These are phyloP conservation scores for Emiliania huxleyi DNA, from an alignment of 78 protist genomes.

Conservation along the genomic window DNA sequence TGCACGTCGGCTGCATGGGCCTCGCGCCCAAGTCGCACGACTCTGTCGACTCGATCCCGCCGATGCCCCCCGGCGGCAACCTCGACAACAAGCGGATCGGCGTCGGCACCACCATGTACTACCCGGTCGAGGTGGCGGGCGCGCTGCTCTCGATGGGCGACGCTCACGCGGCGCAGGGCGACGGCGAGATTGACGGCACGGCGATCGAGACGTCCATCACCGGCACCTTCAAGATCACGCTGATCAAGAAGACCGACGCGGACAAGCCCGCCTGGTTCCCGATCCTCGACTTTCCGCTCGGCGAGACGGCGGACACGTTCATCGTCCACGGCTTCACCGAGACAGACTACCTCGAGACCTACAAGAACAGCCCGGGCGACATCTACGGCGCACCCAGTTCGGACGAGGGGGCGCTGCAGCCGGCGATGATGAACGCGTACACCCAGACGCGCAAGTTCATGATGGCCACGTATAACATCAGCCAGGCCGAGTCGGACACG, in stretches of 20 bases:
- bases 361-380: too few species aligned
- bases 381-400: too few species aligned
- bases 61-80: background rate
- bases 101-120: background rate
- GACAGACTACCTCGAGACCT: background rate
- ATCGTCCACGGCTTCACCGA: background rate
- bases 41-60: background rate
- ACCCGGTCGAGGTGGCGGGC: background rate
- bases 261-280: background rate
- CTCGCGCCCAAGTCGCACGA: too few species aligned
- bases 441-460: too few species aligned
- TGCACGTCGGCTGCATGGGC: too few species aligned
- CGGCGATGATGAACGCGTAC: too few species aligned
- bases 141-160: background rate
- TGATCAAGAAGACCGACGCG: background rate
- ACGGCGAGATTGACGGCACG: background rate
- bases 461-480: background rate
- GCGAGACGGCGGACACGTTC: background rate
- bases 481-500: background rate
- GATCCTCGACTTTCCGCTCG: background rate
- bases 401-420: too few species aligned
- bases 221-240: background rate
- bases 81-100: background rate
- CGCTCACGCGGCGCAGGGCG: too few species aligned
- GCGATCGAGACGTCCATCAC: background rate